Evolutionary conservation across 768 basidiomycete genomes (phyloP).

Genomic region (Hypholoma sublateritium): DNA sequence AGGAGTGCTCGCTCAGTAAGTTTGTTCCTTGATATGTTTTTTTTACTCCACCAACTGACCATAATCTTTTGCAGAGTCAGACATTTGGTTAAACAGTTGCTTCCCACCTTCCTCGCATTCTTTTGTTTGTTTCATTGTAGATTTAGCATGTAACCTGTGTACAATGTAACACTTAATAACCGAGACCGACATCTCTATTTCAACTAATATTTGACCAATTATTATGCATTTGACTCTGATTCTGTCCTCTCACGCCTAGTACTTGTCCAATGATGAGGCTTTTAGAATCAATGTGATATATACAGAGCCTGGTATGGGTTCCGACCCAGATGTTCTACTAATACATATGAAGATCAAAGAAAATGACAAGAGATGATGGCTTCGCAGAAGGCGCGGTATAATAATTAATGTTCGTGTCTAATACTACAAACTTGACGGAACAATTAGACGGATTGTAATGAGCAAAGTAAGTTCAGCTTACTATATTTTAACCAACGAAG

Average conservation of each 20-base stretch:
- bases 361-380: constrained; percentile 2
- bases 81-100: constrained; percentile 69
- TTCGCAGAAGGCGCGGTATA: background rate
- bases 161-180: too few relatives aligned
- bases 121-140: constrained; percentile 1
- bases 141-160: background rate
- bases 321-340: background rate
- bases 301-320: constrained; percentile 2
- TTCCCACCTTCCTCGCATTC: background rate
- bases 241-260: too few relatives aligned
- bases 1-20: constrained; percentile 80
- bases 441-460: background rate
- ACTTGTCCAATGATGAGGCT: too few relatives aligned
- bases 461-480: background rate
- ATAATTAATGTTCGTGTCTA: constrained; percentile 1
- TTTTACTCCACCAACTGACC: constrained; percentile 14
- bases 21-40: constrained; percentile 12
- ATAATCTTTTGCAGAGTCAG: constrained; percentile 59
- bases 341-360: constrained; percentile 1
- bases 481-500: constrained; percentile 65
- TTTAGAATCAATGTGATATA: background rate
- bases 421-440: background rate
- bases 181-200: too few relatives aligned
- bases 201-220: too few relatives aligned
- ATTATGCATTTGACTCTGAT: too few relatives aligned